Conservation (phyloP, 2,329 filamentous ascomycete species). For the Pseudocercospora fijiensis region DNA sequence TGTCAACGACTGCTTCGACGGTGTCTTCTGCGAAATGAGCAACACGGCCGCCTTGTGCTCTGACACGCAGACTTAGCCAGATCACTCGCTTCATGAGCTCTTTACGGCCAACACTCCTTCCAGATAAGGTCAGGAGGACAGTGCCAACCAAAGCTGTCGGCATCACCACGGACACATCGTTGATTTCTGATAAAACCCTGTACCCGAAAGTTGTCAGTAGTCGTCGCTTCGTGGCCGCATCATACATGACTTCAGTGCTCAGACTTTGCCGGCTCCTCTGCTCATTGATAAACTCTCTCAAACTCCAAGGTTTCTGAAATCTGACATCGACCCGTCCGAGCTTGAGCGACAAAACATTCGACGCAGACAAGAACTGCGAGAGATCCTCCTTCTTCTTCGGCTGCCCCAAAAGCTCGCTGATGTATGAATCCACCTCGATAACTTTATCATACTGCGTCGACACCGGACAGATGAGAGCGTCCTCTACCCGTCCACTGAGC, state of each 20-base stretch:
- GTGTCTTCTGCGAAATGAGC: slow-evolving; percentile 85
- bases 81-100: slow-evolving; percentile 85
- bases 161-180: slow-evolving; percentile 95
- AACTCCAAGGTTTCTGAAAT: slow-evolving; percentile 94
- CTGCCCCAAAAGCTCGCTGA: slow-evolving; percentile 86
- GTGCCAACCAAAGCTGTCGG: slow-evolving; percentile 94
- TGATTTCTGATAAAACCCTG: slow-evolving; percentile 89
- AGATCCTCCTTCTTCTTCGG: slow-evolving; percentile 96
- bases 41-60: slow-evolving; percentile 83
- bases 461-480: slow-evolving; percentile 91
- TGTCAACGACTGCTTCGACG: slow-evolving; percentile 78
- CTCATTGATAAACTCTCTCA: slow-evolving; percentile 75
- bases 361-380: slow-evolving; percentile 81
- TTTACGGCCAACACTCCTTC: slow-evolving; percentile 82
- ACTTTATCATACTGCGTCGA: slow-evolving; percentile 99
- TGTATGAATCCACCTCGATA: slow-evolving; percentile 95
- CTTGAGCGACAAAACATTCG: slow-evolving; percentile 82
- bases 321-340: slow-evolving; percentile 90
- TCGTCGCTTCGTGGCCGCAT: slow-evolving; percentile 58
- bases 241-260: slow-evolving; percentile 42
- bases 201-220: slow-evolving; percentile 86
- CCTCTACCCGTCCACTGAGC: slow-evolving; percentile 80
- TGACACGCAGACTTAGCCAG: slow-evolving; percentile 81
- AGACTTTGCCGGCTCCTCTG: slow-evolving; percentile 58
- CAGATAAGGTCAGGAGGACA: slow-evolving; percentile 83